Evolutionary conservation across 108 stramenopile genomes (phyloP).

Genomic region (Skeletonema potamos): DNA sequence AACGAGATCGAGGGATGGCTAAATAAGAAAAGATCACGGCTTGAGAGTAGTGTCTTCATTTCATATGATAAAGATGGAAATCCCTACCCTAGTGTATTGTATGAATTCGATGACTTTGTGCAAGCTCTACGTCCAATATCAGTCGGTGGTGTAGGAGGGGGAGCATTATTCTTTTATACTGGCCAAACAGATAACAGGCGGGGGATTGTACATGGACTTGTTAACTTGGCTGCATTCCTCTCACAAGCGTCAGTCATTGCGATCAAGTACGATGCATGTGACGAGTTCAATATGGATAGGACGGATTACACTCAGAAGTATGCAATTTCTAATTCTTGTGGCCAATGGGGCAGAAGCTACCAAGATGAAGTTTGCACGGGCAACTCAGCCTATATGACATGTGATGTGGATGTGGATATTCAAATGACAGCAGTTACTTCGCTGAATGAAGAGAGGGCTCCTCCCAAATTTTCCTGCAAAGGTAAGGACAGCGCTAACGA

Average conservation of each 20-base stretch:
- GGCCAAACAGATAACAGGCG: conserved; percentile 25
- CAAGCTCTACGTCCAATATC: conserved; percentile 7
- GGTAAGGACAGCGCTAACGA: conserved; percentile 16
- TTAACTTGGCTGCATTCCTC: conserved; percentile 36
- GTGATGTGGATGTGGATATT: conserved; percentile 23
- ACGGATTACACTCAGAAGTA: conserved; percentile 8
- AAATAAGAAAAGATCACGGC: not conserved
- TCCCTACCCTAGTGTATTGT: conserved; percentile 15
- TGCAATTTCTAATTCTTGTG: conserved; percentile 26
- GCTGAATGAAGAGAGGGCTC: conserved; percentile 1
- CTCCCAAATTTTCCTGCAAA: conserved; percentile 16
- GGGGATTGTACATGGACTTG: conserved; percentile 20
- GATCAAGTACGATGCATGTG: conserved; percentile 40
- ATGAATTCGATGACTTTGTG: conserved; percentile 17
- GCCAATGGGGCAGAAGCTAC: conserved; percentile 26
- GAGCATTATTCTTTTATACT: conserved; percentile 13
- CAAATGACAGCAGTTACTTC: conserved; percentile 13
- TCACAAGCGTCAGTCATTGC: conserved; percentile 18
- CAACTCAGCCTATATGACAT: conserved; percentile 16
- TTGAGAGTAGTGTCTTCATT: conserved; percentile 13
- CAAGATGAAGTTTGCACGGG: conserved; percentile 15
- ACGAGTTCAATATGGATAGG: conserved; percentile 35
- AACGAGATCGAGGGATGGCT: conserved; percentile 6
- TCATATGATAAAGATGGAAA: conserved; percentile 22
- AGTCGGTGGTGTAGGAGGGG: conserved; percentile 21